A percentile compares a stretch with the other conserved stretches of the same genome.
These are phyloP conservation scores for Fusarium sp. DNA, from an alignment of 2,329 filamentous ascomycete species.

Conservation along the genomic window DNA sequence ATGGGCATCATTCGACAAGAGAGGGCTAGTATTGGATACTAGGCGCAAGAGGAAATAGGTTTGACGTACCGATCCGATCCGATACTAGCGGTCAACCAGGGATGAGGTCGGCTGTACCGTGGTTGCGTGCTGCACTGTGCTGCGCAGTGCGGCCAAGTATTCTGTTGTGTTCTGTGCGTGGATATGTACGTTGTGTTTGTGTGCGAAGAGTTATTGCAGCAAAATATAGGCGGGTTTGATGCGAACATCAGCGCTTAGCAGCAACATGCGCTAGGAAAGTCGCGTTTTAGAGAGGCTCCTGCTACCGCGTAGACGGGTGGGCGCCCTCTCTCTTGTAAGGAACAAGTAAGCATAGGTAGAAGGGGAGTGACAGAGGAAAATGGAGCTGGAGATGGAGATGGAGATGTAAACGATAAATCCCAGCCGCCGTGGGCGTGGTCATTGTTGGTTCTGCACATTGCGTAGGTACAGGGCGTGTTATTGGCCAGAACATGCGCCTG, in stretches of 20 bases:
- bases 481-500: slow-evolving; percentile 33
- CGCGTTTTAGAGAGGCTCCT: slow-evolving; percentile 11
- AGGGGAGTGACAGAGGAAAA: neutral
- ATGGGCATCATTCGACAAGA: slow-evolving; percentile 63
- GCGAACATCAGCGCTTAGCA: neutral
- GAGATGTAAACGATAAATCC: slow-evolving; percentile 22
- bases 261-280: neutral
- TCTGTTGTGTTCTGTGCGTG: neutral
- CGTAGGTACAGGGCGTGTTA: slow-evolving; percentile 30
- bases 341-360: neutral
- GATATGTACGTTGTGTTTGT: neutral
- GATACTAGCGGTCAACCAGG: slow-evolving; percentile 5
- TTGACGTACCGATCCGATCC: slow-evolving; percentile 33
- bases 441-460: slow-evolving; percentile 17
- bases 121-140: neutral
- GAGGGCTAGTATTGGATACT: neutral
- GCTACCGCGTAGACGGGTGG: slow-evolving; percentile 4
- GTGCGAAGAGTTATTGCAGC: neutral
- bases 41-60: slow-evolving; percentile 8
- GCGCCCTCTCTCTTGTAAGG: slow-evolving; percentile 3
- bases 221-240: neutral
- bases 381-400: neutral
- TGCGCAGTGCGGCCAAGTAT: no score
- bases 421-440: slow-evolving; percentile 34
- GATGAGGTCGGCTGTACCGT: slow-evolving; percentile 1